These are phyloP conservation scores for Astrocystis sublimbata DNA, from an alignment of 495 filamentous ascomycete species.

Conservation along the genomic window DNA sequence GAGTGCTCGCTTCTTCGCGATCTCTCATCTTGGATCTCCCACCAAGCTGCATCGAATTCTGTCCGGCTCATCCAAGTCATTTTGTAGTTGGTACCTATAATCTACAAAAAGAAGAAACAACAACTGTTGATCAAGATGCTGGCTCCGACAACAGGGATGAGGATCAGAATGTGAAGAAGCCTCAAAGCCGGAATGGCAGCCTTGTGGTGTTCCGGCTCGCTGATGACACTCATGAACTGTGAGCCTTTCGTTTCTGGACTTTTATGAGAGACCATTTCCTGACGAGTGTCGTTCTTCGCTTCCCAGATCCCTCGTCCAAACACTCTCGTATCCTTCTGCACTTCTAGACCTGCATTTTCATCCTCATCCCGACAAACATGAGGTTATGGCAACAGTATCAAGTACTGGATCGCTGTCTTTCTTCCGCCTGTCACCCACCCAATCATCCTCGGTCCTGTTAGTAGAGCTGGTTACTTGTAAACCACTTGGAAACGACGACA, in stretches of 20 bases:
- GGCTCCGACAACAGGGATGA: conserved; percentile 23
- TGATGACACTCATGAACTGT: conserved; percentile 49
- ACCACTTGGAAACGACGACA: conserved; percentile 43
- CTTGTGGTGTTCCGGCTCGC: conserved; percentile 63
- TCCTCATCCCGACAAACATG: conserved; percentile 46
- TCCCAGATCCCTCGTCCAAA: conserved; percentile 45
- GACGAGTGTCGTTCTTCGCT: conserved; percentile 23
- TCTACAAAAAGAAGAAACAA: conserved; percentile 56
- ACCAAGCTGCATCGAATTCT: conserved; percentile 85
- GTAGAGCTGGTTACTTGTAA: conserved; percentile 35
- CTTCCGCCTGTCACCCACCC: conserved; percentile 48
- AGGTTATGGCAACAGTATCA: conserved; percentile 66
- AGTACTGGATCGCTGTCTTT: conserved; percentile 70
- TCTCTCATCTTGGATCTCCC: conserved; percentile 59
- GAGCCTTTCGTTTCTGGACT: conserved; percentile 32
- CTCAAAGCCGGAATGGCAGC: conserved; percentile 70
- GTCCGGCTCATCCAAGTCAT: conserved; percentile 60
- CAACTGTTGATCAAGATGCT: conserved; percentile 22
- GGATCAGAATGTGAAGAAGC: conserved; percentile 22
- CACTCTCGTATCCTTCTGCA: conserved; percentile 61
- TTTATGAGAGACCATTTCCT: conserved; percentile 4
- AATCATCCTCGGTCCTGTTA: conserved; percentile 27
- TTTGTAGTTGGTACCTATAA: conserved; percentile 88
- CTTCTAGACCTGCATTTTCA: conserved; percentile 87
- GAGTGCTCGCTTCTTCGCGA: conserved; percentile 33